Conservation (phyloP, 2,329 filamentous ascomycete genomes). For the Thielaviopsis musarum region DNA sequence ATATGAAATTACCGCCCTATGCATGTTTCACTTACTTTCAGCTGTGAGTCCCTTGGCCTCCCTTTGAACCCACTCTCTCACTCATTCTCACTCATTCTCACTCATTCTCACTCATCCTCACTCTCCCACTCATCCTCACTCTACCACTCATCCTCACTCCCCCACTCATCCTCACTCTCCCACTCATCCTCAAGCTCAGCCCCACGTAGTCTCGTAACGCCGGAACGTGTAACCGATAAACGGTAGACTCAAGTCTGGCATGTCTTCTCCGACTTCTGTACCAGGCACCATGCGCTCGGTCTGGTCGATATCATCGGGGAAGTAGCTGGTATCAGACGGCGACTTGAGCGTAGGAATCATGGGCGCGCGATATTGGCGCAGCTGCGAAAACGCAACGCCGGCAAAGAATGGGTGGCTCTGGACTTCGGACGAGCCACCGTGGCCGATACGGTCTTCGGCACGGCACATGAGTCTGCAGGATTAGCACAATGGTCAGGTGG, state of each 20-base stretch:
- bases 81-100: too few species aligned
- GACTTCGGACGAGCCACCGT: slow-evolving; percentile 76
- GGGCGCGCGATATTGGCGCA: slow-evolving; percentile 82
- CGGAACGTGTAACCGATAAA: slow-evolving; percentile 30
- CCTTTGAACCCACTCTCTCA: too few species aligned
- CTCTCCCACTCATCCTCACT: too few species aligned
- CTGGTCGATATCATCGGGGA: slow-evolving; percentile 97
- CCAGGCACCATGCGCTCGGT: slow-evolving; percentile 37
- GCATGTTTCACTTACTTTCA: too few species aligned
- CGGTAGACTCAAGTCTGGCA: slow-evolving; percentile 86
- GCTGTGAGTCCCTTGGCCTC: too few species aligned
- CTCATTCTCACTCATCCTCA: too few species aligned
- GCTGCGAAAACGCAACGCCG: slow-evolving; percentile 83
- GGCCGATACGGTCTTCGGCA: slow-evolving; percentile 77
- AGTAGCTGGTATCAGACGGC: slow-evolving; percentile 93
- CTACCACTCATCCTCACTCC: neutral
- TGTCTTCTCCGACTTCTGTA: slow-evolving; percentile 38
- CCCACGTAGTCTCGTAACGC: slow-evolving; percentile 11
- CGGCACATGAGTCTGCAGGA: slow-evolving; percentile 73
- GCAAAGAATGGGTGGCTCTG: slow-evolving; percentile 93
- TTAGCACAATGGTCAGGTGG: slow-evolving; percentile 11
- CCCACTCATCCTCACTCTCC: neutral
- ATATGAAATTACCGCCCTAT: too few species aligned
- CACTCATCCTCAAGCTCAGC: neutral
- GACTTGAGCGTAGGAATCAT: slow-evolving; percentile 90